These are phyloP conservation scores for Paraurostyla sp. DNA, from an alignment of 73 alveolate genomes.

Conservation along the genomic window DNA sequence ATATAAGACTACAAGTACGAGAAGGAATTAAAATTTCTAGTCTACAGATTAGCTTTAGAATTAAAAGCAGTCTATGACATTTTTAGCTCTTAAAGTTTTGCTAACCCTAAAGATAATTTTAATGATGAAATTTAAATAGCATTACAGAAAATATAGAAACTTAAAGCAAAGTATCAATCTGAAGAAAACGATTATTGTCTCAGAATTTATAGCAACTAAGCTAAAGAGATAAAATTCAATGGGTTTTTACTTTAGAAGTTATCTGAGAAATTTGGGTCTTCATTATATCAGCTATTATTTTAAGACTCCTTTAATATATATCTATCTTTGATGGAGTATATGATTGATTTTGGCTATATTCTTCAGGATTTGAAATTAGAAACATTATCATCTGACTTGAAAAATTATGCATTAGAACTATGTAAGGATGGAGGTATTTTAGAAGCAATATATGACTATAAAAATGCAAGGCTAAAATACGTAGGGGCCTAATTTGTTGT, in stretches of 20 bases:
- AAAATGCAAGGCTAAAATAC: conserved; percentile 24
- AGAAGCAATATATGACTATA: neutral
- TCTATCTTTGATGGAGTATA: neutral
- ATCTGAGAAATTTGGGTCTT: neutral
- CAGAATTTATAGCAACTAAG: neutral
- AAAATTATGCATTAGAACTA: conserved; percentile 25
- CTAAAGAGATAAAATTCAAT: conserved; percentile 39
- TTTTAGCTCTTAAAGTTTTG: conserved; percentile 8
- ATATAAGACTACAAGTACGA: neutral
- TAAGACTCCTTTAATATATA: neutral
- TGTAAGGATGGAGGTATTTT: conserved; percentile 2
- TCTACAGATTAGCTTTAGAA: conserved; percentile 10
- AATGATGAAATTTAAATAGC: neutral
- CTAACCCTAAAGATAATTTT: conserved; percentile 20
- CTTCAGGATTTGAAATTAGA: neutral
- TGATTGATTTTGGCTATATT: conserved; percentile 1
- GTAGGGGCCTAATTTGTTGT: conserved; percentile 23
- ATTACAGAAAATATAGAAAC: neutral
- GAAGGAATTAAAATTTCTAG: conserved; percentile 2
- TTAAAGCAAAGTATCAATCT: neutral
- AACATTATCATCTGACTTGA: neutral
- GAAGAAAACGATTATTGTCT: neutral
- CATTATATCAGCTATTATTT: neutral
- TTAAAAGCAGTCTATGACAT: neutral
- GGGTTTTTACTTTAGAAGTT: conserved; percentile 12